These are phyloP conservation scores for Cinchona pubescens DNA, from an alignment of 257 asterid genomes.

Conservation along the genomic window DNA sequence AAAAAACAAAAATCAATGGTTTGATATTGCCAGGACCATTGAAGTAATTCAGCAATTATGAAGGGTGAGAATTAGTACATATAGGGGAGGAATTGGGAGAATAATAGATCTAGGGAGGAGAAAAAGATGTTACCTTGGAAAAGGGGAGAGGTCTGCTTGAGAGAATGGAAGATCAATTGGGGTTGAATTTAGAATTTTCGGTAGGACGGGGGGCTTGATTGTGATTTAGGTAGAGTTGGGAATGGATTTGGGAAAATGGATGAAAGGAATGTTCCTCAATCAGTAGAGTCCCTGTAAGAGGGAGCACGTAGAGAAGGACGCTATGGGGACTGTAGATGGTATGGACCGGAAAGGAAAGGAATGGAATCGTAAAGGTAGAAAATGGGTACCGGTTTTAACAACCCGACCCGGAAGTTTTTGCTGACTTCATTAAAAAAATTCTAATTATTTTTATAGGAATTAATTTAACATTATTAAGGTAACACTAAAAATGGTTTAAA, in stretches of 20 bases:
- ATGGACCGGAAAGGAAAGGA: background rate
- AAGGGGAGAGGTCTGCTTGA: constrained; percentile 14
- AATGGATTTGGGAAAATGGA: background rate
- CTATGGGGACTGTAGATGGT: background rate
- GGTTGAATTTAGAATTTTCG: background rate
- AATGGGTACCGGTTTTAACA: background rate
- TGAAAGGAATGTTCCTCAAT: background rate
- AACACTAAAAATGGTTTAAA: no score
- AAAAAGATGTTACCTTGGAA: constrained; percentile 9
- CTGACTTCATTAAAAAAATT: no score
- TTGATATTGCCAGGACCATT: background rate
- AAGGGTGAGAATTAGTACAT: background rate
- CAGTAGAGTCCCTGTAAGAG: background rate
- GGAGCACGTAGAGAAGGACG: background rate
- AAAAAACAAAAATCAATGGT: background rate
- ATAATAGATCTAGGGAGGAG: constrained; percentile 15
- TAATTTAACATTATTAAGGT: no score
- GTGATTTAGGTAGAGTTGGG: background rate
- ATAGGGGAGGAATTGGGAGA: background rate
- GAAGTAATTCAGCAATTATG: background rate
- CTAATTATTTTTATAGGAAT: no score
- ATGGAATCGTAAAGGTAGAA: background rate
- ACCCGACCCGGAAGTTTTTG: constrained; percentile 6
- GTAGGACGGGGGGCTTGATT: background rate
- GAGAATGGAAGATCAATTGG: background rate